These are phyloP conservation scores for Akanthomyces uredinophilus DNA, from an alignment of 2,329 filamentous ascomycete genomes.

Conservation along the genomic window DNA sequence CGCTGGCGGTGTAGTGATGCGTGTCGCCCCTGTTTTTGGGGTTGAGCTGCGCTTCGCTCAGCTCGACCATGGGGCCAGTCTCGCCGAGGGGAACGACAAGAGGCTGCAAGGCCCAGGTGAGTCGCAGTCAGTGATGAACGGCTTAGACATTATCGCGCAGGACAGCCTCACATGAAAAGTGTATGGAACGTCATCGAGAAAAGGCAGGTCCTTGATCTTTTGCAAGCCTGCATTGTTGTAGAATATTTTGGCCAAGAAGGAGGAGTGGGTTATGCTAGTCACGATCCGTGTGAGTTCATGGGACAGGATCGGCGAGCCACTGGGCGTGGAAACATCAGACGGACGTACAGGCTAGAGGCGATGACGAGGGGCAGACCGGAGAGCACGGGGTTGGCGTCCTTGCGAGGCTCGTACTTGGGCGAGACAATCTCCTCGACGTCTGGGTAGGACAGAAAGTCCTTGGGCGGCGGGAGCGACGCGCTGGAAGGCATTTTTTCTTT, in stretches of 20 bases:
- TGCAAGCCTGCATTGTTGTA: slow-evolving; percentile 64
- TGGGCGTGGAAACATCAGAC: background rate
- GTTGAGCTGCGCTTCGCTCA: slow-evolving; percentile 37
- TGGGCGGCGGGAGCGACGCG: background rate
- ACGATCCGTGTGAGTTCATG: background rate
- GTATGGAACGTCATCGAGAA: slow-evolving; percentile 39
- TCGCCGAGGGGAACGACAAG: slow-evolving; percentile 48
- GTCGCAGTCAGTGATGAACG: background rate
- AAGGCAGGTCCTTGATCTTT: slow-evolving; percentile 40
- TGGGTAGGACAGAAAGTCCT: slow-evolving; percentile 11
- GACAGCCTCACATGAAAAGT: slow-evolving; percentile 42
- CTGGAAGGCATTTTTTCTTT: background rate
- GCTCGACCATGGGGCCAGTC: slow-evolving; percentile 32
- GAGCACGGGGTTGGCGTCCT: slow-evolving; percentile 12
- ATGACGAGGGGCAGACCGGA: slow-evolving; percentile 5
- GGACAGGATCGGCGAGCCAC: too few species aligned
- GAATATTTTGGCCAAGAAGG: slow-evolving; percentile 57
- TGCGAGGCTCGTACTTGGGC: slow-evolving; percentile 7
- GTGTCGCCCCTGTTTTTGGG: slow-evolving; percentile 37
- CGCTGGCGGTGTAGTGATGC: slow-evolving; percentile 64
- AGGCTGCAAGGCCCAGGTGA: slow-evolving; percentile 36
- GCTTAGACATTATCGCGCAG: background rate
- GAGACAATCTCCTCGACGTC: background rate
- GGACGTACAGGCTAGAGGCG: slow-evolving; percentile 9
- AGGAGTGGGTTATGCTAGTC: slow-evolving; percentile 54